Evolutionary conservation across 345 rosid genomes (phyloP).

Genomic region (Aegle marmelos): DNA sequence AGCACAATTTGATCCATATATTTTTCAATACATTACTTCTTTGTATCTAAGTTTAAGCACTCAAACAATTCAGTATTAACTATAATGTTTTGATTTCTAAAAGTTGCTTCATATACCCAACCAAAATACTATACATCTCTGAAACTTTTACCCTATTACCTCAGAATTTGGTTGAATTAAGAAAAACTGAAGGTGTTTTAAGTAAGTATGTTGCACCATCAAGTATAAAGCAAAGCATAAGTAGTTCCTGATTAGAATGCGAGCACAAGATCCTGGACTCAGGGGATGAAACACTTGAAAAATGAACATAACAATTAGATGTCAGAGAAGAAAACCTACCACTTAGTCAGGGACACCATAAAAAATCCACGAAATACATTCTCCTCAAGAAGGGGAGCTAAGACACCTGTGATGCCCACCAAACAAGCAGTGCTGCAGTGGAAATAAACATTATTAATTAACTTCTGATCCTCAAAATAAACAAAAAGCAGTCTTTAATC

Average conservation of each 20-base stretch:
- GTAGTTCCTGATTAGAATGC: neutral
- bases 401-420: slow-evolving; percentile 78
- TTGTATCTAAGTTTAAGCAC: neutral
- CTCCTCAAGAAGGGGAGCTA: slow-evolving; percentile 96
- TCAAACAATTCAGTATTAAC: neutral
- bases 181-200: neutral
- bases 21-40: neutral
- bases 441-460: slow-evolving; percentile 8
- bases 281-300: neutral
- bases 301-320: slow-evolving; percentile 1
- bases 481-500: neutral
- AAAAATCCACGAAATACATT: slow-evolving; percentile 93
- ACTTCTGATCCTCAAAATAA: neutral
- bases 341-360: slow-evolving; percentile 88
- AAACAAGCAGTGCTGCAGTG: slow-evolving; percentile 77
- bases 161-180: neutral
- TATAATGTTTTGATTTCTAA: neutral
- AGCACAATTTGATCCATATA: neutral
- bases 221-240: neutral
- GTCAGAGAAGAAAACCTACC: slow-evolving; percentile 39
- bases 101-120: neutral
- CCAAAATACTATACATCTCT: neutral
- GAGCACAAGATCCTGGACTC: neutral
- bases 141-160: neutral
- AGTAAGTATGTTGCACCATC: neutral